These are phyloP conservation scores for Barnettozyma salicaria DNA, from an alignment of 805 yeast species.

Conservation along the genomic window DNA sequence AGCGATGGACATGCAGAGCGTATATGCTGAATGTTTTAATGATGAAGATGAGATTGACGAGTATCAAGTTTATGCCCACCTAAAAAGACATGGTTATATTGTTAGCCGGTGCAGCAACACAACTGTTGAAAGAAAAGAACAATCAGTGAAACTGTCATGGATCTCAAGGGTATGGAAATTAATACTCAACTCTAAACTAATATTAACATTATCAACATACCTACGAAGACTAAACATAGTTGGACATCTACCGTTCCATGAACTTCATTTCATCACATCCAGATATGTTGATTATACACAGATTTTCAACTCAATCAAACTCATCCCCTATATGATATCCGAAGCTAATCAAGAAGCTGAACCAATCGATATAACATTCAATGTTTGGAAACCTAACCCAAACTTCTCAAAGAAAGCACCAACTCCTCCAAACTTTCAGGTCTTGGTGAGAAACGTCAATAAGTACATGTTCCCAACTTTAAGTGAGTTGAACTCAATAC, in stretches of 20 bases:
- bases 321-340: slow-evolving; percentile 20
- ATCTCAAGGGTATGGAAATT: background rate
- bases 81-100: slow-evolving; percentile 75
- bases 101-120: slow-evolving; percentile 34
- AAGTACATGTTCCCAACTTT: slow-evolving; percentile 41
- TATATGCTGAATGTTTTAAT: slow-evolving; percentile 48
- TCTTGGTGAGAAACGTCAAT: slow-evolving; percentile 50
- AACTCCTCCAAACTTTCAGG: slow-evolving; percentile 67
- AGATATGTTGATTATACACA: slow-evolving; percentile 25
- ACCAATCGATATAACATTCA: slow-evolving; percentile 33
- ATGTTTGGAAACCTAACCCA: slow-evolving; percentile 82
- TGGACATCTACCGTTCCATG: slow-evolving; percentile 13
- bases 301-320: slow-evolving; percentile 27
- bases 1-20: slow-evolving; percentile 54
- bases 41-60: slow-evolving; percentile 40
- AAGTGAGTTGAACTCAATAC: slow-evolving; percentile 34
- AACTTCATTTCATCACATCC: slow-evolving; percentile 14
- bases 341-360: slow-evolving; percentile 13
- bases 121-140: background rate
- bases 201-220: background rate
- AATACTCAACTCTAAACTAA: background rate
- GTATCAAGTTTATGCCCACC: slow-evolving; percentile 63
- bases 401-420: slow-evolving; percentile 66
- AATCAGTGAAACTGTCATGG: background rate
- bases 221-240: slow-evolving; percentile 7